Evolutionary conservation across 2,329 filamentous ascomycete genomes (phyloP).

Genomic region (Didymella segeticola): DNA sequence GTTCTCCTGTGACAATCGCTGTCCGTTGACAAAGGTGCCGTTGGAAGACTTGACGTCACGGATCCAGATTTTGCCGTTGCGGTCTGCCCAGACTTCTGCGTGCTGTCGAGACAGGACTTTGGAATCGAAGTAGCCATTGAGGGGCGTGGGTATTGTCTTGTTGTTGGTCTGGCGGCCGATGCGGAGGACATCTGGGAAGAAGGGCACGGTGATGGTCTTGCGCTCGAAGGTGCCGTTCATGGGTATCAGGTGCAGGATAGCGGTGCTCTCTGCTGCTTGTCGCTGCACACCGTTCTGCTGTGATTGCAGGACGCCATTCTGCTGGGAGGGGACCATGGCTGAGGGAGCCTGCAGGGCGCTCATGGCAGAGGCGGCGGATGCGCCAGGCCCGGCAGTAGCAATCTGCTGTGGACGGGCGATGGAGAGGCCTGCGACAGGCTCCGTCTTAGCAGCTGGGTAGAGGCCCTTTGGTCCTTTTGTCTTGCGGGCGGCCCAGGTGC

Average conservation of each 20-base stretch:
- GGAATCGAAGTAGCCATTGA: conserved; percentile 97
- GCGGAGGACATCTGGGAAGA: conserved; percentile 88
- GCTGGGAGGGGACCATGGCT: conserved; percentile 71
- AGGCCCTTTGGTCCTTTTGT: conserved; percentile 60
- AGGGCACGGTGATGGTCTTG: conserved; percentile 94
- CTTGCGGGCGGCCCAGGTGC: conserved; percentile 56
- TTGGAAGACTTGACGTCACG: conserved; percentile 98
- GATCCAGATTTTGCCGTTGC: conserved; percentile 89
- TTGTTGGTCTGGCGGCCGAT: conserved; percentile 97
- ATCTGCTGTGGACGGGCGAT: conserved; percentile 68
- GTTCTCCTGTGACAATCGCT: conserved; percentile 89
- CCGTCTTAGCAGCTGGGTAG: conserved; percentile 71
- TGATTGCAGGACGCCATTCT: conserved; percentile 66
- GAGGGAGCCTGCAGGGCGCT: conserved; percentile 68
- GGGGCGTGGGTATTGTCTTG: conserved; percentile 87
- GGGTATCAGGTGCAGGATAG: conserved; percentile 84
- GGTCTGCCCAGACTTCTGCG: conserved; percentile 91
- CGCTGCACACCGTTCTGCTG: conserved; percentile 65
- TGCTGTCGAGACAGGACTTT: conserved; percentile 97
- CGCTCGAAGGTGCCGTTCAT: conserved; percentile 97
- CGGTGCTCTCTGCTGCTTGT: conserved; percentile 66
- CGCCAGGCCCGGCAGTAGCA: conserved; percentile 63
- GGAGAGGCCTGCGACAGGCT: conserved; percentile 68
- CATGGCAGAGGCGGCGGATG: conserved; percentile 67
- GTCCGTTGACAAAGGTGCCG: conserved; percentile 95